Evolutionary conservation across 345 rosid genomes (phyloP).

Genomic region (Microcos paniculata): DNA sequence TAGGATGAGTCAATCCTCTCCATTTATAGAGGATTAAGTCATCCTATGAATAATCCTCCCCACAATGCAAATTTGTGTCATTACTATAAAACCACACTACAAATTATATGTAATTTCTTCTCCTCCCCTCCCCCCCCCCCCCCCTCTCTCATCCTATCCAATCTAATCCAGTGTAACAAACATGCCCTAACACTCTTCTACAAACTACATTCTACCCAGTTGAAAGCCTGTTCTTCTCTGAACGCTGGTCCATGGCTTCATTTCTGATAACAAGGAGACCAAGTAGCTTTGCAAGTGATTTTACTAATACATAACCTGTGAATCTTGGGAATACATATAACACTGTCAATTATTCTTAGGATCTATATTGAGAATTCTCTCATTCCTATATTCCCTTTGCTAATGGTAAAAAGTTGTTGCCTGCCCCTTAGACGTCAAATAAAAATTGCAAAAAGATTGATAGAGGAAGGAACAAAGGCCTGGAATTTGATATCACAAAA

Average conservation of each 20-base stretch:
- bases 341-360: neutral
- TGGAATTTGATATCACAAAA: constrained; percentile 76
- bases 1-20: too few species aligned
- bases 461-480: constrained; percentile 82
- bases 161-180: too few species aligned
- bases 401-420: neutral
- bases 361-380: neutral
- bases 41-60: too few species aligned
- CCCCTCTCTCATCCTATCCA: too few species aligned
- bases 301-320: neutral
- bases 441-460: constrained; percentile 69
- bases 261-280: neutral
- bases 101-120: too few species aligned
- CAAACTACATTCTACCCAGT: neutral
- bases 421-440: constrained; percentile 59
- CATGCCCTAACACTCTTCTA: neutral
- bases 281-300: neutral
- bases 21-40: too few species aligned
- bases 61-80: too few species aligned
- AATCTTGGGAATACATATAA: neutral
- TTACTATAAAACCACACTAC: too few species aligned
- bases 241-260: neutral
- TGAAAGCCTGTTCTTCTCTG: neutral
- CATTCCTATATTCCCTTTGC: neutral
- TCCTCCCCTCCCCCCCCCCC: too few species aligned